Conservation (phyloP, 208 protist genomes). For the Wallacemonas sp. region DNA sequence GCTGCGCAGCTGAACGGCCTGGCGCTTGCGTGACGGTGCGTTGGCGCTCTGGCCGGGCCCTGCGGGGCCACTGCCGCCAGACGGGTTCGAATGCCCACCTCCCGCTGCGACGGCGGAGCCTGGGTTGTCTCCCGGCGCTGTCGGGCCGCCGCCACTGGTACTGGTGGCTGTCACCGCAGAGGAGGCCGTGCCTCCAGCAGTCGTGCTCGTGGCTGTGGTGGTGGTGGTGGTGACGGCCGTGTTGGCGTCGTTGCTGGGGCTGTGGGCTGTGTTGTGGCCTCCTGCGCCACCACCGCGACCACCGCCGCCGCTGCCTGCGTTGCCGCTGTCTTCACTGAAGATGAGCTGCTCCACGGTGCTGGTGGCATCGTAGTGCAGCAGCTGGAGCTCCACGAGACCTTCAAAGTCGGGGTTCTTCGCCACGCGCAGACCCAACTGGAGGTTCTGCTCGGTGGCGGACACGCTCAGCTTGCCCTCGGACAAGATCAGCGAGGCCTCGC, state of each 20-base stretch:
- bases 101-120: too few relatives aligned
- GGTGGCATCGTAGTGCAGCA: constrained; percentile 80
- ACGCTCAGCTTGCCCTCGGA: constrained; percentile 71
- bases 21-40: background rate
- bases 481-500: constrained; percentile 37
- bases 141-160: background rate
- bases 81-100: too few relatives aligned
- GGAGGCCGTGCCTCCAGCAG: background rate
- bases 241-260: background rate
- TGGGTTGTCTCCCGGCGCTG: background rate
- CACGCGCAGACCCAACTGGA: constrained; percentile 49
- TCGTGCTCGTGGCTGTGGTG: background rate
- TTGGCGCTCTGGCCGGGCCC: too few relatives aligned
- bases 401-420: constrained; percentile 66
- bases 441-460: constrained; percentile 58
- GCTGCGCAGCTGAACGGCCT: constrained; percentile 11
- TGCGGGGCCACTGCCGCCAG: background rate
- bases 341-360: constrained; percentile 40
- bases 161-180: background rate
- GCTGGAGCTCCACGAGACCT: constrained; percentile 70
- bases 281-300: background rate
- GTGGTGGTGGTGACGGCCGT: background rate
- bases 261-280: background rate
- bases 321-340: constrained; percentile 44
- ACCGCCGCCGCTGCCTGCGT: background rate